phyloP scores from a whole-genome alignment of 306 rosid species.

The Gynostemma pentaphyllum region DNA sequence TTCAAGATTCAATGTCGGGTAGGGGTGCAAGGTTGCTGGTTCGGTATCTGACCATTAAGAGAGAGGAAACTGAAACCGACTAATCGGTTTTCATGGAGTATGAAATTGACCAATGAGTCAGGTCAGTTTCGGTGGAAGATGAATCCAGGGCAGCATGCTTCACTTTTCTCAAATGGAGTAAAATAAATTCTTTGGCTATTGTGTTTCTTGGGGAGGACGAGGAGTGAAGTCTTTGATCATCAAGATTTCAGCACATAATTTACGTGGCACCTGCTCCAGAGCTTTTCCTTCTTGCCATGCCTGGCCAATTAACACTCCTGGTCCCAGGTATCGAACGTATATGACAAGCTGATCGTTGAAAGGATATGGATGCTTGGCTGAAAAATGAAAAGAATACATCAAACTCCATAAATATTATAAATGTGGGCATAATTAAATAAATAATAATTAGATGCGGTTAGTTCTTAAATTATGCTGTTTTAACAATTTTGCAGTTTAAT shows the following conservation, averaged over 20 bases:
- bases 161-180: constrained; percentile 4
- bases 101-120: too few relatives aligned
- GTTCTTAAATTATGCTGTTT: neutral
- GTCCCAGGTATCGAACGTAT: constrained; percentile 57
- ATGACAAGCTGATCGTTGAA: constrained; percentile 64
- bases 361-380: constrained; percentile 70
- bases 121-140: too few relatives aligned
- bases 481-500: neutral
- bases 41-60: too few relatives aligned
- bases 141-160: too few relatives aligned
- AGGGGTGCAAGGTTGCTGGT: too few relatives aligned
- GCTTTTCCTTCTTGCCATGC: constrained; percentile 90
- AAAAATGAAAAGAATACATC: constrained; percentile 13
- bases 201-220: neutral
- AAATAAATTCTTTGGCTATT: constrained; percentile 9
- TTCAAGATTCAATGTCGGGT: too few relatives aligned
- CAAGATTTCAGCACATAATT: constrained; percentile 57
- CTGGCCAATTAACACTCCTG: constrained; percentile 68
- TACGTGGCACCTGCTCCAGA: constrained; percentile 64
- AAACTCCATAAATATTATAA: neutral
- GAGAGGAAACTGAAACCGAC: too few relatives aligned
- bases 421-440: neutral
- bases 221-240: constrained; percentile 53
- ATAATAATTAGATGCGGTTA: neutral
- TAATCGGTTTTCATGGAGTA: too few relatives aligned